Evolutionary conservation across 2,329 filamentous ascomycete species (phyloP).

Genomic region (Hypoxylon rubiginosum): DNA sequence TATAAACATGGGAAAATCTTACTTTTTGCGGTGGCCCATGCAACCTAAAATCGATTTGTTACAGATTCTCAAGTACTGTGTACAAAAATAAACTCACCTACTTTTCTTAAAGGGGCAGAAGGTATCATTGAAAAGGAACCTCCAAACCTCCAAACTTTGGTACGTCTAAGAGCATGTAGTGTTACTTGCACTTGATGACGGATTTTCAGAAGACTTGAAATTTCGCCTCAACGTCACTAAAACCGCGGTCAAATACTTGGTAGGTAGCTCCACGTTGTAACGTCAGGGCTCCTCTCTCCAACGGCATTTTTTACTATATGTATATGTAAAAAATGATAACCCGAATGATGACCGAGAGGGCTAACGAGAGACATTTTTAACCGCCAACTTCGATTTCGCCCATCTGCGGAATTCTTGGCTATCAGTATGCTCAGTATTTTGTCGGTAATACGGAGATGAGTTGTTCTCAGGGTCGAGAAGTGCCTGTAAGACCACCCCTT

Average conservation of each 20-base stretch:
- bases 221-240: not conserved
- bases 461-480: not conserved
- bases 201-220: not conserved
- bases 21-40: conserved; percentile 8
- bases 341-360: not conserved
- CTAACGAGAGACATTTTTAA: not conserved
- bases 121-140: not conserved
- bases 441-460: not conserved
- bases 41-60: conserved; percentile 27
- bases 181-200: not conserved
- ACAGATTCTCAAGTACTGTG: conserved; percentile 13
- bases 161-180: not conserved
- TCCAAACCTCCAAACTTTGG: not conserved
- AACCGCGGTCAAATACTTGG: not conserved
- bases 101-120: not conserved
- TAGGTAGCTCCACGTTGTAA: not conserved
- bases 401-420: not conserved
- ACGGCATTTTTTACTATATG: too few relatives aligned
- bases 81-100: conserved; percentile 3
- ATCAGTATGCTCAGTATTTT: not conserved
- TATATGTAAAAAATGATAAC: not conserved
- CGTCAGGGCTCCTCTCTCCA: not conserved
- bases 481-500: not conserved
- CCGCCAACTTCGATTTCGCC: not conserved
- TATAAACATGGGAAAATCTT: conserved; percentile 9